phyloP scores from a whole-genome alignment of 2,329 filamentous ascomycete species.

The Aspergillus pseudoglaucus region DNA sequence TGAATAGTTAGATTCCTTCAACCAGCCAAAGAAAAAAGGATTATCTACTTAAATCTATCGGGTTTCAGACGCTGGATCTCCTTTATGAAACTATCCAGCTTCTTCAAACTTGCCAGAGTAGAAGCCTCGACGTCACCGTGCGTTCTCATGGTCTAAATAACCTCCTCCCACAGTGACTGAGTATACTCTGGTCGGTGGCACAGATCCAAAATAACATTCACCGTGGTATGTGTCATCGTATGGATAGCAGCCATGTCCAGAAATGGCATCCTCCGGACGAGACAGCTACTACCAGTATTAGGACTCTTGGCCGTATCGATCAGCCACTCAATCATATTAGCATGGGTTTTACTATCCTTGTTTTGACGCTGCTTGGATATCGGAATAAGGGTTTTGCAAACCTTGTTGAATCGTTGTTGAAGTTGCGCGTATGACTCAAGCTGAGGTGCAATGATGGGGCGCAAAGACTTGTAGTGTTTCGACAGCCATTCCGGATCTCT shows the following conservation, averaged over 20 bases:
- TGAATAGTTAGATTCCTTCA: neutral
- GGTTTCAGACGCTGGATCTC: neutral
- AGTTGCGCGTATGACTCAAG: slow-evolving; percentile 1
- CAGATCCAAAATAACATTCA: neutral
- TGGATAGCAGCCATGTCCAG: neutral
- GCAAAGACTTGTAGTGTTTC: neutral
- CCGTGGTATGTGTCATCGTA: neutral
- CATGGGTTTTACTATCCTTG: neutral
- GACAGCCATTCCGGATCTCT: neutral
- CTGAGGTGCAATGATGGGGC: neutral
- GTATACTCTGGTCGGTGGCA: neutral
- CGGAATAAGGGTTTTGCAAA: neutral
- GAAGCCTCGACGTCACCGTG: neutral
- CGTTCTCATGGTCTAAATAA: neutral
- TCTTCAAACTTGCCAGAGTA: neutral
- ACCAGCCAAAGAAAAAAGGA: neutral
- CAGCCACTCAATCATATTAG: neutral
- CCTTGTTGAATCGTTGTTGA: slow-evolving; percentile 1
- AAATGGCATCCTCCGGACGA: slow-evolving; percentile 18
- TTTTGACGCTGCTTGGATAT: neutral
- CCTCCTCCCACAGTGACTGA: neutral
- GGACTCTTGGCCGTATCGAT: slow-evolving; percentile 17
- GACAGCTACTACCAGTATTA: neutral
- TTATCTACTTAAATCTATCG: neutral
- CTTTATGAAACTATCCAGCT: neutral